Evolutionary conservation across 1,284 basidiomycete species (phyloP).

Genomic region (Neolentinus lepideus): DNA sequence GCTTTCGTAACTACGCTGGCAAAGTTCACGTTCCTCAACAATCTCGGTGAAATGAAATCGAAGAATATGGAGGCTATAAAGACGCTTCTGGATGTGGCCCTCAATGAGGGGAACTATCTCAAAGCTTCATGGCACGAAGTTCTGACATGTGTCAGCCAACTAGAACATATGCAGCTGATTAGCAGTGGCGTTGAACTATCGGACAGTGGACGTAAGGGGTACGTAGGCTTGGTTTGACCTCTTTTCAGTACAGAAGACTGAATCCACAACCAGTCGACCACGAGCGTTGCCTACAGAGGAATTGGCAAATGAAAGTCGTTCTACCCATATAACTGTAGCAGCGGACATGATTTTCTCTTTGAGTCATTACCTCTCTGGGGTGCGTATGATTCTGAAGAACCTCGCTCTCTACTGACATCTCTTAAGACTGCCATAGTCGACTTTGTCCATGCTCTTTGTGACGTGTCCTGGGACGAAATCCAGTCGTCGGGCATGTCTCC

Average conservation of each 20-base stretch:
- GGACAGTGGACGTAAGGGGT: slow-evolving; percentile 79
- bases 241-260: slow-evolving; percentile 8
- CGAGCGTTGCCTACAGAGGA: slow-evolving; percentile 84
- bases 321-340: slow-evolving; percentile 96
- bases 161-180: slow-evolving; percentile 97
- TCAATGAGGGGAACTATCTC: slow-evolving; percentile 90
- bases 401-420: slow-evolving; percentile 6
- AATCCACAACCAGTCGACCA: slow-evolving; percentile 34
- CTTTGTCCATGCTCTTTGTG: slow-evolving; percentile 93
- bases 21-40: slow-evolving; percentile 96
- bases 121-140: slow-evolving; percentile 97
- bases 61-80: slow-evolving; percentile 99
- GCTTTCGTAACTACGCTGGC: slow-evolving; percentile 97
- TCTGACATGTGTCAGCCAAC: slow-evolving; percentile 90
- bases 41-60: slow-evolving; percentile 94
- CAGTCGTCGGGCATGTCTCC: slow-evolving; percentile 93
- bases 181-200: slow-evolving; percentile 80
- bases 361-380: slow-evolving; percentile 90
- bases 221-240: slow-evolving; percentile 18
- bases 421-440: slow-evolving; percentile 91
- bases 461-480: slow-evolving; percentile 99
- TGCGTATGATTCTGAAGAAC: slow-evolving; percentile 33
- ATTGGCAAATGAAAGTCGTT: slow-evolving; percentile 93
- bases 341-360: slow-evolving; percentile 99
- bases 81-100: slow-evolving; percentile 84